phyloP scores from a whole-genome alignment of 2,329 filamentous ascomycete genomes.

The Cytospora leucostoma region DNA sequence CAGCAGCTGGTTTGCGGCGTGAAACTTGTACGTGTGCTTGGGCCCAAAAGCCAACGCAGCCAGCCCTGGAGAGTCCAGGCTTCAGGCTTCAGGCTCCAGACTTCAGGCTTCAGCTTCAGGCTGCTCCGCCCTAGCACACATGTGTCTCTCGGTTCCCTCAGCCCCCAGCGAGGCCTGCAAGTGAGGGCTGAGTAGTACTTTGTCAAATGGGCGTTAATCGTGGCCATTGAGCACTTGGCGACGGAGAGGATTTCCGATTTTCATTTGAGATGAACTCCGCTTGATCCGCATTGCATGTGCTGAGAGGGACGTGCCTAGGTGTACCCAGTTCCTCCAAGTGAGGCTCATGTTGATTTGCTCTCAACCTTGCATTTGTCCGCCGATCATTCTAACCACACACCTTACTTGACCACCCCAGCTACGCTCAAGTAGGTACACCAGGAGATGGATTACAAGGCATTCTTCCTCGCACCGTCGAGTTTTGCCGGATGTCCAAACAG shows the following conservation, averaged over 20 bases:
- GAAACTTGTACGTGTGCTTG: background rate
- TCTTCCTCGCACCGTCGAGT: background rate
- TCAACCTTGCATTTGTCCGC: slow-evolving; percentile 7
- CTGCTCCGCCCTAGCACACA: background rate
- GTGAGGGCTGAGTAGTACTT: background rate
- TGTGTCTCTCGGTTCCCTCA: slow-evolving; percentile 5
- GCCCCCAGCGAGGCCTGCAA: background rate
- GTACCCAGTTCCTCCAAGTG: background rate
- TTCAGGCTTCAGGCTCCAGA: background rate
- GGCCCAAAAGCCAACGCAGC: background rate
- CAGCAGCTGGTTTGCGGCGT: slow-evolving; percentile 13
- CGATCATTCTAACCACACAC: slow-evolving; percentile 7
- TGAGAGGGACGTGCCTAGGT: background rate
- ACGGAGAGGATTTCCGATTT: background rate
- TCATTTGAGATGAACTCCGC: background rate
- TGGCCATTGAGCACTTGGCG: background rate
- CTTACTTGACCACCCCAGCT: slow-evolving; percentile 2
- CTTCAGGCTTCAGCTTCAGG: background rate
- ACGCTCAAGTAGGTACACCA: slow-evolving; percentile 4
- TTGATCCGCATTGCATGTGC: background rate
- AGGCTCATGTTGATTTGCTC: background rate
- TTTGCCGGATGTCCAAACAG: slow-evolving; percentile 11
- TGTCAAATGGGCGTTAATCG: background rate
- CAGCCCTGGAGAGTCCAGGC: background rate
- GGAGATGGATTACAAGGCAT: background rate